A percentile compares a stretch with the other conserved stretches of the same genome.
phyloP scores from a whole-genome alignment of 768 basidiomycete genomes.

The Serendipita indica region DNA sequence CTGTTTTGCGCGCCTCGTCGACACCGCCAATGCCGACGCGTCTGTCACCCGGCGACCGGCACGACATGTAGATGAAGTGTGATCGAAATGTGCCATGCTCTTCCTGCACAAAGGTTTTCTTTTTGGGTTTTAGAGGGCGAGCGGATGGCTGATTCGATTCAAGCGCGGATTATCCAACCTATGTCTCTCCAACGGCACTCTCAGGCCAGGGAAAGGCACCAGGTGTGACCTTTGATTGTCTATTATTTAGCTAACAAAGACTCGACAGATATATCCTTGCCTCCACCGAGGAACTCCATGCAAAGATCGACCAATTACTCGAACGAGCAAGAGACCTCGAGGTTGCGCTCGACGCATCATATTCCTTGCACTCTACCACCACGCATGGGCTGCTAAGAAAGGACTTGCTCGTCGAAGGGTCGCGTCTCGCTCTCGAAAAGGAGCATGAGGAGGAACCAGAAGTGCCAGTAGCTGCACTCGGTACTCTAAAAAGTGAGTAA shows the following conservation, averaged over 20 bases:
- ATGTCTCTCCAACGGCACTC: not conserved
- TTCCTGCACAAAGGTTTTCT: not conserved
- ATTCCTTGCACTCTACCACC: not conserved
- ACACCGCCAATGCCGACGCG: too few species aligned
- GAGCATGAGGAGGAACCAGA: constrained; percentile 7
- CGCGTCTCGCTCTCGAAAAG: not conserved
- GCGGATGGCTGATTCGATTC: too few species aligned
- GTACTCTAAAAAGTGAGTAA: not conserved
- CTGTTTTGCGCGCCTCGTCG: too few species aligned
- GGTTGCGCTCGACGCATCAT: constrained; percentile 8
- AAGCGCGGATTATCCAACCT: not conserved
- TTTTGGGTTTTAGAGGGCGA: too few species aligned
- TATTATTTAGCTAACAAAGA: not conserved
- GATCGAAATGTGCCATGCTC: not conserved
- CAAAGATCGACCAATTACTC: not conserved
- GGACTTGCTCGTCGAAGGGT: constrained; percentile 2
- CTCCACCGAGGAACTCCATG: constrained; percentile 1
- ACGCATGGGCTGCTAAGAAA: constrained; percentile 2
- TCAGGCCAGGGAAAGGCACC: constrained; percentile 1
- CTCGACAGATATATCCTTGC: constrained; percentile 3
- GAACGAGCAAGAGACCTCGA: constrained; percentile 1
- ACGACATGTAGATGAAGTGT: constrained; percentile 7
- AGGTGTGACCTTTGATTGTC: not conserved
- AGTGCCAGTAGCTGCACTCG: constrained; percentile 1
- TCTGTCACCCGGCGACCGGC: too few species aligned